Percentiles rank a stretch among this genome's conserved stretches.
Evolutionary conservation across 2,329 filamentous ascomycete genomes (phyloP).

Genomic region (Ampelomyces quisqualis): DNA sequence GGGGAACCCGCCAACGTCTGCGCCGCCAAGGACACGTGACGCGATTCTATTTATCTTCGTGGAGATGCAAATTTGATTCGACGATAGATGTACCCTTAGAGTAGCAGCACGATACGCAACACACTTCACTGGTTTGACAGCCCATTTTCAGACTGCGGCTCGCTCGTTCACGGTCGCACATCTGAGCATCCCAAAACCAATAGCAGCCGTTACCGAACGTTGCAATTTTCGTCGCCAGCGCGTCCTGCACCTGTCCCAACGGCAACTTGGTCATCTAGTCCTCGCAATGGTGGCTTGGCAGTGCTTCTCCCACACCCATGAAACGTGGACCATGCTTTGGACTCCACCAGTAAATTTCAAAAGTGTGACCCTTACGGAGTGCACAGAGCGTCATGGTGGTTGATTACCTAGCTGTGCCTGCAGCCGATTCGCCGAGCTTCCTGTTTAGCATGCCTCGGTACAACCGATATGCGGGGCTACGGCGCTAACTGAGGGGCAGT

Average conservation of each 20-base stretch:
- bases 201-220: constrained; percentile 50
- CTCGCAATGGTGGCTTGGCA: constrained; percentile 40
- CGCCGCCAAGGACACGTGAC: no score
- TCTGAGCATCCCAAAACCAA: constrained; percentile 29
- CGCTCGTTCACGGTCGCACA: constrained; percentile 29
- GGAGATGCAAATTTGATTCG: no score
- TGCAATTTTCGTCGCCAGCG: constrained; percentile 59
- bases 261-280: constrained; percentile 49
- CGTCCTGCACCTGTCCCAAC: constrained; percentile 63
- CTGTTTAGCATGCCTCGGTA: constrained; percentile 10
- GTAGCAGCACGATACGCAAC: not conserved
- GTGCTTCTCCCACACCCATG: constrained; percentile 16
- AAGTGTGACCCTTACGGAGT: no score
- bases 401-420: no score
- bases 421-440: no score
- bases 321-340: no score
- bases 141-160: not conserved
- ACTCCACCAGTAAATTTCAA: no score
- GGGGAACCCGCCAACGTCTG: not conserved
- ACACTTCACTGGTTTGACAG: not conserved
- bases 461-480: constrained; percentile 3
- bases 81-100: no score
- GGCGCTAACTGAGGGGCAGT: constrained; percentile 14
- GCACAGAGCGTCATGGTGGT: no score
- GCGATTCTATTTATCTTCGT: no score